These are phyloP conservation scores for Avena eriantha DNA, from an alignment of 176 grass and related monocot species.

Conservation along the genomic window DNA sequence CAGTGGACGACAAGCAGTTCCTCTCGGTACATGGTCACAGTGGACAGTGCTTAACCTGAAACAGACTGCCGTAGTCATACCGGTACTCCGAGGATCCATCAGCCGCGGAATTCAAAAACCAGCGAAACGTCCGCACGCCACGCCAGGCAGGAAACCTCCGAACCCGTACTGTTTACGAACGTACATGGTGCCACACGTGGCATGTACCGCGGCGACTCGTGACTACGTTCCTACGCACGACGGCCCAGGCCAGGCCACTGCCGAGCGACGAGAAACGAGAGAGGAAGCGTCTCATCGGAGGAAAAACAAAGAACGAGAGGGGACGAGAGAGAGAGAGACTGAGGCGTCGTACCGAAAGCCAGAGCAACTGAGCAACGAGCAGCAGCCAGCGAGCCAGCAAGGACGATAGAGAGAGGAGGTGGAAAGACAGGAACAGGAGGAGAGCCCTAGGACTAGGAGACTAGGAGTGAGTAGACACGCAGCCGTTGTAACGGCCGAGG, in stretches of 20 bases:
- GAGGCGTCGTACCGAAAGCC: no score
- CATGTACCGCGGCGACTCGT: neutral
- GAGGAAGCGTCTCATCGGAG: neutral
- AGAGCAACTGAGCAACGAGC: neutral
- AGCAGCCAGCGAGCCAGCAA: neutral
- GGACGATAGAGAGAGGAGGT: neutral
- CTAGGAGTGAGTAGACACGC: neutral
- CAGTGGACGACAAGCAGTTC: neutral
- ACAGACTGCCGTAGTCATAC: neutral
- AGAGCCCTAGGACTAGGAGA: neutral
- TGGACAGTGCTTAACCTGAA: neutral
- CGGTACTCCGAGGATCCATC: neutral
- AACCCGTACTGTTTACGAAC: neutral
- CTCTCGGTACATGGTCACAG: neutral
- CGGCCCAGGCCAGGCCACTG: neutral
- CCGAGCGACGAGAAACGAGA: neutral
- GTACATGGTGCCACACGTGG: neutral
- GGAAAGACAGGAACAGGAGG: neutral
- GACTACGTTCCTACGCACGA: neutral
- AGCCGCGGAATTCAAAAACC: constrained; percentile 5
- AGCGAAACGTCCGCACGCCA: neutral
- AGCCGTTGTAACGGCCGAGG: neutral
- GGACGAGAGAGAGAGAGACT: neutral
- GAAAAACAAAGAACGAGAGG: no score
- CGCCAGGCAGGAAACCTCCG: neutral